Evolutionary conservation across 2,329 filamentous ascomycete species (phyloP).

Genomic region (Trichophyton schoenleinii): DNA sequence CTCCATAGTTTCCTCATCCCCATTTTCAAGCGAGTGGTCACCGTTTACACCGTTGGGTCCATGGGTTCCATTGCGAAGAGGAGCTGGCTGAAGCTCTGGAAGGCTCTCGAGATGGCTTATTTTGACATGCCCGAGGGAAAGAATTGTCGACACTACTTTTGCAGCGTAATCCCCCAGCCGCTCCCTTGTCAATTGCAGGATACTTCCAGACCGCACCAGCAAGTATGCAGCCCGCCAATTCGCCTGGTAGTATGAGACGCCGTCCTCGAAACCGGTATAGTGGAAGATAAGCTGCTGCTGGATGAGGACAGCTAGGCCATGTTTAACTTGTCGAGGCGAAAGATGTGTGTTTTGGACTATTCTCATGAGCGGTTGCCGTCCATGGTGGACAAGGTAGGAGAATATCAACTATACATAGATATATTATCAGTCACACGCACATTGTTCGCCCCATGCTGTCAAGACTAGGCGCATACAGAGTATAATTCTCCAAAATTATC

Average conservation of each 20-base stretch:
- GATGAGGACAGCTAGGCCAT: constrained; percentile 70
- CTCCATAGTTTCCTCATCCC: constrained; percentile 17
- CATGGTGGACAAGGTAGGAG: constrained; percentile 61
- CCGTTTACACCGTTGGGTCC: constrained; percentile 17
- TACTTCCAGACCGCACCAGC: constrained; percentile 67
- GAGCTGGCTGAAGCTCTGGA: constrained; percentile 20
- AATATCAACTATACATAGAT: constrained; percentile 59
- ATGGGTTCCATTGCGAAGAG: constrained; percentile 1
- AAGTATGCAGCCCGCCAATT: constrained; percentile 71
- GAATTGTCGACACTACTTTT: constrained; percentile 59
- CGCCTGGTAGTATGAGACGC: constrained; percentile 66
- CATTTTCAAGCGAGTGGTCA: constrained; percentile 11
- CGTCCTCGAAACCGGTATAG: constrained; percentile 50
- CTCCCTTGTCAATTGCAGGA: constrained; percentile 60
- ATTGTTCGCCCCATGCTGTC: neutral
- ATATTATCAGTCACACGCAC: neutral
- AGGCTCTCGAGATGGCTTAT: constrained; percentile 34
- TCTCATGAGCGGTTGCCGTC: constrained; percentile 58
- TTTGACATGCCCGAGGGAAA: constrained; percentile 63
- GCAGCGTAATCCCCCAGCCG: constrained; percentile 64
- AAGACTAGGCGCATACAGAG: constrained; percentile 49
- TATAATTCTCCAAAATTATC: constrained; percentile 86
- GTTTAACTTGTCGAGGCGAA: constrained; percentile 59
- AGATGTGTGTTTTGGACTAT: constrained; percentile 62
- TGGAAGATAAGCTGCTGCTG: constrained; percentile 80